phyloP scores from a whole-genome alignment of 2,329 filamentous ascomycete genomes.

The Akanthomyces lecanii region DNA sequence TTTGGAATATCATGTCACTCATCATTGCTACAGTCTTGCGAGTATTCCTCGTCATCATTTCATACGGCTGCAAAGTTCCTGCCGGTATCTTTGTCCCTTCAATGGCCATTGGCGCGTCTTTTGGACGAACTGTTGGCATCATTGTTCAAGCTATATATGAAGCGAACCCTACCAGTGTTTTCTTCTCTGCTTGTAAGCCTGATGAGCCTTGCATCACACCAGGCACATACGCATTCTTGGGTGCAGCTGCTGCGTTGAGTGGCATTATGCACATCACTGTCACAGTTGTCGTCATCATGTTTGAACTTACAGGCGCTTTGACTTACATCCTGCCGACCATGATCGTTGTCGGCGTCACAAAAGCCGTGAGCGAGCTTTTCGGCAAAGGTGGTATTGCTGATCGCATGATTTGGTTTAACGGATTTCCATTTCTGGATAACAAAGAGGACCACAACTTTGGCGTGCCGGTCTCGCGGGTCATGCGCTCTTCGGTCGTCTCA shows the following conservation, averaged over 20 bases:
- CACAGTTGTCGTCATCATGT: slow-evolving; percentile 98
- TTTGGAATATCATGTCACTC: slow-evolving; percentile 74
- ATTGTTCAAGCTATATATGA: slow-evolving; percentile 87
- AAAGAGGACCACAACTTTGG: slow-evolving; percentile 98
- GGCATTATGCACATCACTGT: slow-evolving; percentile 99
- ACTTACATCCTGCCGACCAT: slow-evolving; percentile 97
- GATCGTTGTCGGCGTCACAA: slow-evolving; percentile 97
- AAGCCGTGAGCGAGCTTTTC: slow-evolving; percentile 84
- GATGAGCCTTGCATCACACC: slow-evolving; percentile 96
- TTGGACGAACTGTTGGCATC: slow-evolving; percentile 91
- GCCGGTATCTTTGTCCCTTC: slow-evolving; percentile 97
- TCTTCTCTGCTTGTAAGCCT: slow-evolving; percentile 84
- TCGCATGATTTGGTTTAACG: slow-evolving; percentile 98
- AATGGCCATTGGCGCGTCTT: slow-evolving; percentile 94
- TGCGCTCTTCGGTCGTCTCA: slow-evolving; percentile 72
- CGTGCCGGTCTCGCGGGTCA: slow-evolving; percentile 84
- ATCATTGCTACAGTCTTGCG: slow-evolving; percentile 75
- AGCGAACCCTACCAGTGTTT: slow-evolving; percentile 72
- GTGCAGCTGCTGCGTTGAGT: slow-evolving; percentile 83
- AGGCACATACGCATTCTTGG: slow-evolving; percentile 93
- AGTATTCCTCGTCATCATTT: slow-evolving; percentile 83
- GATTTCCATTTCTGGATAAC: slow-evolving; percentile 93
- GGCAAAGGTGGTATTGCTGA: slow-evolving; percentile 97
- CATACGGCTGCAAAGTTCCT: slow-evolving; percentile 95
- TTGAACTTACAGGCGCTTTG: slow-evolving; percentile 92